Base-by-base conservation (phyloP, 805 yeast genomes). In the Scheffersomyces ergatensis region DNA sequence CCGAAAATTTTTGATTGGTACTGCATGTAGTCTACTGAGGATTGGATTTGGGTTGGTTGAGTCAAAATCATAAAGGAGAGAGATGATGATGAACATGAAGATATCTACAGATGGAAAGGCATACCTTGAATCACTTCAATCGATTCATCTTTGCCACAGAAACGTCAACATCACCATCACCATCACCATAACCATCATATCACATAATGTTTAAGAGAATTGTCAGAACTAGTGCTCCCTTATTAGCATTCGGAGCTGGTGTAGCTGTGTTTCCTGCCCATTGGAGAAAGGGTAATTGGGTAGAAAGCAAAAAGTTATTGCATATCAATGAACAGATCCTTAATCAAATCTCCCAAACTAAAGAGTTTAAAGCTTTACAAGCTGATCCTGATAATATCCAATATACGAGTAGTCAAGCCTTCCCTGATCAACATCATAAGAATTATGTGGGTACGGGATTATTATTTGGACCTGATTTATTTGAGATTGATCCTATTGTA, bases 401-500 rank as follows among this genome's bases (percentile, higher is more conserved):
- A 29, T 40, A 45, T 17, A 38, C 43, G 33, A 40, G 54, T 5
- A 51, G 60, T 17, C 33, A 50, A 5, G 42, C 46, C 11, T 57
- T 83, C 31, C 89, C 89, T 0, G 67, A 60, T 33, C 79, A 78
- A 6, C 89, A 84, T 53, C 74, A 73, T 29, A 53, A 56, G 2
- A 77, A 83, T 54, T 85, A 83, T 60, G 88, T 85, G 8, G 81
- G 85, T 0, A 78, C 81, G 37, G 95, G 95, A 0, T 60, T 86
- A 7, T 63, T 89, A 37, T 78, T 77, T 48, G 90, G 95, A 0
- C 77, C 79, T 2, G 74, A 79, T 14, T 76, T 80, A 45, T 65
- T 86, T 46, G 87, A 84, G 41, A 77, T 86, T 19, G 95, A 88
- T 52, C 96, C 96, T 0, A 60, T 87, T 15, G 71, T 83, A 11